phyloP scores from a whole-genome alignment of 352 stramenopile species.

The Pythium grandisporangium region DNA sequence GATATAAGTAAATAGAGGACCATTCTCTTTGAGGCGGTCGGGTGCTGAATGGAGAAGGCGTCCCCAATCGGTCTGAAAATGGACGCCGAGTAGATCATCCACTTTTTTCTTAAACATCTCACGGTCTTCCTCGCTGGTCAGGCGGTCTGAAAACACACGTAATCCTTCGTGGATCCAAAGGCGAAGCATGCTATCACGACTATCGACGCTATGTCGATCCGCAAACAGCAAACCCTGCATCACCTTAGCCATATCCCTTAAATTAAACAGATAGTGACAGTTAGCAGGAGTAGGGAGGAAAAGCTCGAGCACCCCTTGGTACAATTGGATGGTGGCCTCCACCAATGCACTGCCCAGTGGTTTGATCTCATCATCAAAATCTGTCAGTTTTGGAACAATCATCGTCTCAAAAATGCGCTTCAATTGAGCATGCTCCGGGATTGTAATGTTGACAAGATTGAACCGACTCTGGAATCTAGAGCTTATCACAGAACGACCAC shows the following conservation, averaged over 20 bases:
- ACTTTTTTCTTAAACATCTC: slow-evolving; percentile 85
- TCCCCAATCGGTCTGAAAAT: slow-evolving; percentile 76
- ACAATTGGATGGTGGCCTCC: slow-evolving; percentile 78
- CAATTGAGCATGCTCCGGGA: slow-evolving; percentile 72
- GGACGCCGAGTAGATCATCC: slow-evolving; percentile 60
- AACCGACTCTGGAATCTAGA: slow-evolving; percentile 88
- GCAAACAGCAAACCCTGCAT: slow-evolving; percentile 75
- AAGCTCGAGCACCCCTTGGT: slow-evolving; percentile 73
- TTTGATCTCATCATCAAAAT: slow-evolving; percentile 88
- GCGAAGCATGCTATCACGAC: slow-evolving; percentile 58
- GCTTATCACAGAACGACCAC: slow-evolving; percentile 84
- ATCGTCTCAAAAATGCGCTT: slow-evolving; percentile 87
- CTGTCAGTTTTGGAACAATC: slow-evolving; percentile 72
- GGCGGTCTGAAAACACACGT: slow-evolving; percentile 86
- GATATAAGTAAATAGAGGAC: slow-evolving; percentile 74
- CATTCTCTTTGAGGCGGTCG: slow-evolving; percentile 71
- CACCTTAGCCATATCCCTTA: slow-evolving; percentile 86
- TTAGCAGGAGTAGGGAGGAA: slow-evolving; percentile 87
- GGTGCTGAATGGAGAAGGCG: slow-evolving; percentile 41
- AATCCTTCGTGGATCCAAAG: slow-evolving; percentile 89
- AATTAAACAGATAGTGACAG: slow-evolving; percentile 87
- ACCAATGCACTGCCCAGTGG: slow-evolving; percentile 62
- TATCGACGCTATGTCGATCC: slow-evolving; percentile 66
- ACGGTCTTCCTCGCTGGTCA: slow-evolving; percentile 86
- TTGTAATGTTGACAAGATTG: slow-evolving; percentile 88